Evolutionary conservation across 2,329 filamentous ascomycete species (phyloP).

Genomic region (Graphilbum fragrans): DNA sequence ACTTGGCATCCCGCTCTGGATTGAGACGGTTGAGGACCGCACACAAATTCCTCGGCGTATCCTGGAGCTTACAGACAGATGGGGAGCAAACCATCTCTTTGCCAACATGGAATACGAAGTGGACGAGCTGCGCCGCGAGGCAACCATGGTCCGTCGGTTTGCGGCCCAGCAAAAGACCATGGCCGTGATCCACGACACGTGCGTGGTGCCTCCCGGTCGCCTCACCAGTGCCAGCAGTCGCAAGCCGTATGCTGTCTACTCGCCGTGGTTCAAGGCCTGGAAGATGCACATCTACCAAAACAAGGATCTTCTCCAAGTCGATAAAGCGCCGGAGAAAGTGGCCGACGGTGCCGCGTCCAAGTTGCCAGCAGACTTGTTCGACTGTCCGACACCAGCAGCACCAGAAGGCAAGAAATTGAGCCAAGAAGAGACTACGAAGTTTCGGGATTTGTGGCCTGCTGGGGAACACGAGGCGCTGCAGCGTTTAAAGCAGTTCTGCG

Average conservation of each 20-base stretch:
- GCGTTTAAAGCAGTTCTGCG: conserved; percentile 55
- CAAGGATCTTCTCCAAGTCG: conserved; percentile 51
- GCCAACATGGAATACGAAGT: conserved; percentile 88
- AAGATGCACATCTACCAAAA: conserved; percentile 59
- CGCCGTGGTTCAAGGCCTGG: conserved; percentile 73
- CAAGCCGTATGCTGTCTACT: conserved; percentile 74
- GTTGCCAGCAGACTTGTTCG: conserved; percentile 43
- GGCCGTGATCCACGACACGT: conserved; percentile 67
- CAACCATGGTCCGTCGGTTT: conserved; percentile 47
- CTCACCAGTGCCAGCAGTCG: conserved; percentile 56
- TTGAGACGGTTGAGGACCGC: conserved; percentile 59
- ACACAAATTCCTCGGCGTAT: conserved; percentile 49
- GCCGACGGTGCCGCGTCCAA: conserved; percentile 25
- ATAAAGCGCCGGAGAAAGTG: conserved; percentile 45
- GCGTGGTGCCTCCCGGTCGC: conserved; percentile 64
- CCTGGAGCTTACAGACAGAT: conserved; percentile 52
- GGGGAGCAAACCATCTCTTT: conserved; percentile 64
- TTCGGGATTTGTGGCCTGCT: conserved; percentile 50
- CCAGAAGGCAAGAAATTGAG: conserved; percentile 52
- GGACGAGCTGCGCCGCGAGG: conserved; percentile 73
- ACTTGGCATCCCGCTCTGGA: conserved; percentile 65
- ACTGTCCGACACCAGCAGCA: conserved; percentile 43
- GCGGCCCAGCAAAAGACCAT: conserved; percentile 54
- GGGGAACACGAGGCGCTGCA: conserved; percentile 40
- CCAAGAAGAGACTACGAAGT: conserved; percentile 44